Conservation (phyloP, 2,329 filamentous ascomycete species). For the Cladosporium sp. region DNA sequence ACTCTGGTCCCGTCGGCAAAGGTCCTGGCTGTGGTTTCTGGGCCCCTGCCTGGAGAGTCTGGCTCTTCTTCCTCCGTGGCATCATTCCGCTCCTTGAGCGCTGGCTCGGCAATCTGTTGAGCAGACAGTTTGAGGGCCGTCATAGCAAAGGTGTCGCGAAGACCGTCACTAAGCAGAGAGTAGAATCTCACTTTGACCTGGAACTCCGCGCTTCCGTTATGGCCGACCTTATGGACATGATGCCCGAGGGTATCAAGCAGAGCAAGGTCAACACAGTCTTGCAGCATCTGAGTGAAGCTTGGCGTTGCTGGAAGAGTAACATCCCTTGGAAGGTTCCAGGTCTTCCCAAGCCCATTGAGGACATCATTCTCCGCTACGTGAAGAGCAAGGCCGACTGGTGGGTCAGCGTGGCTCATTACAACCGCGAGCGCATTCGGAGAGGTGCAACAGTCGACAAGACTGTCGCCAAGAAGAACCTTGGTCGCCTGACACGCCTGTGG, state of each 20-base stretch:
- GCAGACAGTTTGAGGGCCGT: constrained; percentile 94
- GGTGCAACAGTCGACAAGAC: constrained; percentile 98
- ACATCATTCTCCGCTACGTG: constrained; percentile 96
- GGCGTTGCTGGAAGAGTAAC: constrained; percentile 99
- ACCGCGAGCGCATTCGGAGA: constrained; percentile 90
- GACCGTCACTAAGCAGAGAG: constrained; percentile 97
- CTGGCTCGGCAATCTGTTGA: constrained; percentile 94
- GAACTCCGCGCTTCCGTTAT: constrained; percentile 97
- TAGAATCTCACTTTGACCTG: constrained; percentile 96
- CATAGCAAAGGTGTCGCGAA: constrained; percentile 99
- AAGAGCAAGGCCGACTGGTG: constrained; percentile 99
- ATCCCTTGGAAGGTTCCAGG: constrained; percentile 99
- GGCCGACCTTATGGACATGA: constrained; percentile 99
- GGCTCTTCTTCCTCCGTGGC: constrained; percentile 98
- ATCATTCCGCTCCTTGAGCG: constrained; percentile 94
- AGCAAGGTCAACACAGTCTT: constrained; percentile 98
- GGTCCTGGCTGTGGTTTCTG: constrained; percentile 98
- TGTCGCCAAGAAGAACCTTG: constrained; percentile 97
- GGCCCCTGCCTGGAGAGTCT: constrained; percentile 97
- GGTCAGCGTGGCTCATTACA: constrained; percentile 98
- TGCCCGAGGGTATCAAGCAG: constrained; percentile 99
- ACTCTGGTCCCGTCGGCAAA: constrained; percentile 92
- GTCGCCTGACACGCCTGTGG: constrained; percentile 89
- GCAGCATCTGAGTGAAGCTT: constrained; percentile 94
- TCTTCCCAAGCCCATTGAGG: constrained; percentile 92